phyloP scores from a whole-genome alignment of 768 basidiomycete genomes.

The Termitomyces sp. region DNA sequence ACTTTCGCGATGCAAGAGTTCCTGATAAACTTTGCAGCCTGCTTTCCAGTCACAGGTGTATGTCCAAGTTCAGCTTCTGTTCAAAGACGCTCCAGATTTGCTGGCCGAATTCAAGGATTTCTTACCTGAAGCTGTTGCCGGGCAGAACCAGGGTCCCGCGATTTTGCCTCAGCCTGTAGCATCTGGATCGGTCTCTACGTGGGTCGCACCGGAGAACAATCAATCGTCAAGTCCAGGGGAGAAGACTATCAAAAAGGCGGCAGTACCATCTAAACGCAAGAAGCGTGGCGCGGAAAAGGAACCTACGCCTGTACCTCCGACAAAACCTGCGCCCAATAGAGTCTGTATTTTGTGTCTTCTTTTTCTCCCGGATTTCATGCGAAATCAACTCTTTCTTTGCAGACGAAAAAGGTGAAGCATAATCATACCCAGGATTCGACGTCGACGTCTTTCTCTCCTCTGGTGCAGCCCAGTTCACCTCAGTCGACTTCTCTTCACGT shows the following conservation, averaged over 20 bases:
- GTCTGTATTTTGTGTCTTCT: constrained; percentile 27
- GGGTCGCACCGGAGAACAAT: constrained; percentile 34
- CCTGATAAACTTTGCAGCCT: not conserved
- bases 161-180: constrained; percentile 44
- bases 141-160: constrained; percentile 35
- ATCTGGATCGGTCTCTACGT: constrained; percentile 27
- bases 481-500: constrained; percentile 27
- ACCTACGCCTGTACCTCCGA: constrained; percentile 48
- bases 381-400: constrained; percentile 10
- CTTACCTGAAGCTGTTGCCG: constrained; percentile 56
- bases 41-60: constrained; percentile 63
- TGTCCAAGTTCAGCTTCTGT: constrained; percentile 73
- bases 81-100: constrained; percentile 78
- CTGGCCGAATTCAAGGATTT: constrained; percentile 80
- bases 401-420: constrained; percentile 64
- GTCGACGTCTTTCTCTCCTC: constrained; percentile 50
- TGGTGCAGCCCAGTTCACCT: constrained; percentile 39
- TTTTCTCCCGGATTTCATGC: not conserved
- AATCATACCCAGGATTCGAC: constrained; percentile 54
- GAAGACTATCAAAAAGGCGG: constrained; percentile 38
- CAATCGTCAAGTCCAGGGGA: constrained; percentile 32
- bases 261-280: constrained; percentile 47
- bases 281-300: constrained; percentile 69
- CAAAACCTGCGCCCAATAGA: constrained; percentile 43
- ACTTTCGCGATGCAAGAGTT: constrained; percentile 3